Base-by-base conservation (phyloP, 179 eudicot genomes). In the Beta lomatogona region DNA sequence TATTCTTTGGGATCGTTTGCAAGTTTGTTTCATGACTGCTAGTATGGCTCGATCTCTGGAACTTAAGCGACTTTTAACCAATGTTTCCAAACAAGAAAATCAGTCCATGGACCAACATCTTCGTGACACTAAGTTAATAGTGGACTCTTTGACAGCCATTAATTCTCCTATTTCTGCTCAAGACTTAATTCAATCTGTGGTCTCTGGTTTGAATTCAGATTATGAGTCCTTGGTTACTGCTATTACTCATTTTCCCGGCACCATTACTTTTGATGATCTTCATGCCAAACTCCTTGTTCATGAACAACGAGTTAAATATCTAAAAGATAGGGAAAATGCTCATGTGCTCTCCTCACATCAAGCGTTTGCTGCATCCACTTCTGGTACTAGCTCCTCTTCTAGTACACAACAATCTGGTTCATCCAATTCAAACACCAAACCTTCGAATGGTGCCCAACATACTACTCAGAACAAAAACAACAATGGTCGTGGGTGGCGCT, bases 11-110 rank as follows among this genome's bases (percentile, higher is more conserved):
- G 65, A 55, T 28, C 65, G 52, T 2, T 7, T 74, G 3, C 65
- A 57, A 25, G 14, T 1, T 36, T 65, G 66, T 1, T 74, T 74
- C 8, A 74, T 74, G 77, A 22, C 50, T 74, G 77, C 77, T 55
- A 57, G 76, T 31, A 55, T 55, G 44, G 60, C 76, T 60, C 58
- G 59, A 9, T 46, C 59, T 0, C 45, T 77, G 58, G 79, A 60
- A 14, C 28, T 77, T 1, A 77, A 77, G 22, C 41, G 71, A 1
- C 0, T 21, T 0, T 25, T 61, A 2, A 16, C 57, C 13, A 63
- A n/a, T 15, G 36, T 77, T 12, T 0, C 16, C 4, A 63, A 77
- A 45, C 7, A 14, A 1, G 44, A 77, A 21, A 6, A 46, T 11
- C 59, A 77, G 14, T n/a, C 71, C 2, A 77, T 46, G 59, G 71